Percentiles rank a stretch among this genome's conserved stretches.
Conservation (phyloP, 164 flowering plant species). For the Dillenia turbinata region DNA sequence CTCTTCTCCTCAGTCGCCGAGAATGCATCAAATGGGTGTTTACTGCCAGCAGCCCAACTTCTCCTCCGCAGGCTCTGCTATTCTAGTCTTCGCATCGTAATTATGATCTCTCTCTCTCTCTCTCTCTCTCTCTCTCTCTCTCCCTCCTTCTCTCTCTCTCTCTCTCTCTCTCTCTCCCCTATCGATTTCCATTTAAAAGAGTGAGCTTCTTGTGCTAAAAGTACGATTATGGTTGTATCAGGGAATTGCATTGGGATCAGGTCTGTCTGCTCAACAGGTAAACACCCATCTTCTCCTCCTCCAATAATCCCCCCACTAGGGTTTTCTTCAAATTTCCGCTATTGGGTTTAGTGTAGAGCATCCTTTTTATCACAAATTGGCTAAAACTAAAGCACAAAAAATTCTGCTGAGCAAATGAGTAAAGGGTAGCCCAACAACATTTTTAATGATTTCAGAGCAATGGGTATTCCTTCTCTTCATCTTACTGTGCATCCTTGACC, state of each 20-base stretch:
- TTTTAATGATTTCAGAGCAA: too few species aligned
- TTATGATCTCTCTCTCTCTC: not conserved
- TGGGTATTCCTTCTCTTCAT: too few species aligned
- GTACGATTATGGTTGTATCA: too few species aligned
- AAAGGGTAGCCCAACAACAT: too few species aligned
- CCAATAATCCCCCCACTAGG: too few species aligned
- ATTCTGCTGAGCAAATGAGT: too few species aligned
- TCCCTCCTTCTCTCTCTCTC: not conserved
- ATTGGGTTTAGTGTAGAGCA: conserved; percentile 2
- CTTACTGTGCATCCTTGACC: too few species aligned
- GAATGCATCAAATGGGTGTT: conserved; percentile 2
- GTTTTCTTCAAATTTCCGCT: not conserved
- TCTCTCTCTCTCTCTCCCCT: not conserved
- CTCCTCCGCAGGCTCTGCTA: conserved; percentile 42
- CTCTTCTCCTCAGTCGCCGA: conserved; percentile 21
- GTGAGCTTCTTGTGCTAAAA: not conserved
- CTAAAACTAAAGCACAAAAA: too few species aligned
- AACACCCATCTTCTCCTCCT: not conserved
- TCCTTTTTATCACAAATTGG: too few species aligned
- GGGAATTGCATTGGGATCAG: too few species aligned
- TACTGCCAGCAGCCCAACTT: conserved; percentile 27
- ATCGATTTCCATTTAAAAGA: not conserved
- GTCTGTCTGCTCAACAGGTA: not conserved
- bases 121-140: not conserved
- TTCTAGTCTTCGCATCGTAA: conserved; percentile 41